Conservation (phyloP, 768 basidiomycete species). For the Leccinum ochraceum region DNA sequence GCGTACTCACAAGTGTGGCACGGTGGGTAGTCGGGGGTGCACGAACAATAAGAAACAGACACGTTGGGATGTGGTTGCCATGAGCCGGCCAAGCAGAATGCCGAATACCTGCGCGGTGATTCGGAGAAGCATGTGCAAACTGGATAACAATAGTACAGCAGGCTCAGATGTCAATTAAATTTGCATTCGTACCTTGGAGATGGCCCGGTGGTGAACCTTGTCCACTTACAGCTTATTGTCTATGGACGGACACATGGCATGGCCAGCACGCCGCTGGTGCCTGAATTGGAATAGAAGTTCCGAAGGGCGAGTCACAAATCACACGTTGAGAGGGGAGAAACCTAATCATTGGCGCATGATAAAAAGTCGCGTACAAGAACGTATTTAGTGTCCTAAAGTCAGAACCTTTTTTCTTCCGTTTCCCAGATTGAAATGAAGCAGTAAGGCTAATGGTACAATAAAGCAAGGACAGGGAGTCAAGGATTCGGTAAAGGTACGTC, state of each 20-base stretch:
- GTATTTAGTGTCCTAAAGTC: conserved; percentile 10
- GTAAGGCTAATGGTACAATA: conserved; percentile 25
- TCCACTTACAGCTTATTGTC: conserved; percentile 28
- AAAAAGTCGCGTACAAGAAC: conserved; percentile 18
- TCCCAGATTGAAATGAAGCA: conserved; percentile 7
- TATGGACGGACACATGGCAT: not conserved
- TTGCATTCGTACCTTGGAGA: conserved; percentile 33
- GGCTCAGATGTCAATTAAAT: conserved; percentile 11
- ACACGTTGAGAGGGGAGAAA: conserved; percentile 13
- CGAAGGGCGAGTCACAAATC: not conserved
- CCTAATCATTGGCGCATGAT: conserved; percentile 22
- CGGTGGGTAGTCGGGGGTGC: conserved; percentile 3
- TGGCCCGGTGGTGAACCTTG: conserved; percentile 26
- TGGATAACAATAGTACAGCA: conserved; percentile 24
- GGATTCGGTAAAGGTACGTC: conserved; percentile 13
- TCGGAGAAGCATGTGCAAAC: conserved; percentile 7
- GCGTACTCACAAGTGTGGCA: conserved; percentile 15
- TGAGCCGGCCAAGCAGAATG: conserved; percentile 6
- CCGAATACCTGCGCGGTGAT: not conserved
- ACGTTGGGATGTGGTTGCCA: conserved; percentile 22
- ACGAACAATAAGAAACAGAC: conserved; percentile 30
- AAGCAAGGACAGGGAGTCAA: conserved; percentile 19
- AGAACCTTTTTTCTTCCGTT: not conserved
- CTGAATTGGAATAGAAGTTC: conserved; percentile 13
- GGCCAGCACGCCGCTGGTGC: not conserved